A percentile compares a stretch with the other conserved stretches of the same genome.
These are phyloP conservation scores for Friedmanniomyces simplex DNA, from an alignment of 495 filamentous ascomycete genomes.

Conservation along the genomic window DNA sequence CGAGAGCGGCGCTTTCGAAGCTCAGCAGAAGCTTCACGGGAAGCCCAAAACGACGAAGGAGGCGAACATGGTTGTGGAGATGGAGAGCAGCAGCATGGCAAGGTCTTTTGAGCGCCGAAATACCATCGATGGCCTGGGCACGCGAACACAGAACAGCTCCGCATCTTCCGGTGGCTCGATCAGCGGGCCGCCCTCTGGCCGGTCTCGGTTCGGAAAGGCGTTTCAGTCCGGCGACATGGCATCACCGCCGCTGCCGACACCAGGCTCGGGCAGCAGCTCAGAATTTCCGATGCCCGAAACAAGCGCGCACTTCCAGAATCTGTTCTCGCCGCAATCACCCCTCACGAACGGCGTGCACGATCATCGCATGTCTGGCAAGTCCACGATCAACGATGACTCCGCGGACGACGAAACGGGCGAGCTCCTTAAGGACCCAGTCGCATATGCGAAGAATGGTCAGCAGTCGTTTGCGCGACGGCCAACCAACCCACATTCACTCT, in stretches of 20 bases:
- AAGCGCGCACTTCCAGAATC: conserved; percentile 53
- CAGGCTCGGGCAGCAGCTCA: conserved; percentile 40
- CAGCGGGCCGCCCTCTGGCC: conserved; percentile 50
- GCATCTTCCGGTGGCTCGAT: conserved; percentile 46
- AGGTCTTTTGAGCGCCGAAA: conserved; percentile 41
- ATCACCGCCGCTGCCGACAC: conserved; percentile 46
- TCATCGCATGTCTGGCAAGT: conserved; percentile 65
- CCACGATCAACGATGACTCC: conserved; percentile 71
- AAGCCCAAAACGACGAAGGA: conserved; percentile 67
- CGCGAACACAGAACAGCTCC: conserved; percentile 42
- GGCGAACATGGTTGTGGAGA: conserved; percentile 69
- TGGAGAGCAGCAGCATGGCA: conserved; percentile 37
- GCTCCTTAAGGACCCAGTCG: conserved; percentile 71
- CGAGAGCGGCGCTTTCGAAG: conserved; percentile 62
- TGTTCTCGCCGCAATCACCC: conserved; percentile 79
- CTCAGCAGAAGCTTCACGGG: conserved; percentile 64
- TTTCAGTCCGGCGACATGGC: conserved; percentile 66
- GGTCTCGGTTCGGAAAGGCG: conserved; percentile 65
- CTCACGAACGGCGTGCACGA: conserved; percentile 62
- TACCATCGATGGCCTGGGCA: conserved; percentile 49
- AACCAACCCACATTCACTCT: conserved; percentile 65
- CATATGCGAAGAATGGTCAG: conserved; percentile 67
- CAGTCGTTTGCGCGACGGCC: conserved; percentile 48
- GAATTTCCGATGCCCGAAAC: conserved; percentile 53
- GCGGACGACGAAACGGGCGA: conserved; percentile 77